Evolutionary conservation across 768 basidiomycete genomes (phyloP), one percentile per base, ranked within the genome.

Genomic region (Termitomyces sp.): DNA sequence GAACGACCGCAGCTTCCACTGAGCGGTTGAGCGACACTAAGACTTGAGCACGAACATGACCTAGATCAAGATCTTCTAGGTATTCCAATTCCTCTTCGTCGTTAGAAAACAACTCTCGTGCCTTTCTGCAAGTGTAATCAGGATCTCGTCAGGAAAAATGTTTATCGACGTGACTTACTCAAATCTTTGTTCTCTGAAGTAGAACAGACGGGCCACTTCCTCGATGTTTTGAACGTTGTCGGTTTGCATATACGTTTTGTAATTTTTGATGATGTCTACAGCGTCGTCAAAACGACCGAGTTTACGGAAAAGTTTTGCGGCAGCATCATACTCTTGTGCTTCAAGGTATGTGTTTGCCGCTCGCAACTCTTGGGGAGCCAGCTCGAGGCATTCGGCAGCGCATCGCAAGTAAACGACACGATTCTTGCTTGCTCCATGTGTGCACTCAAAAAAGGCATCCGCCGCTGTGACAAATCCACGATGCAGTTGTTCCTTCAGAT

Each of bases 41-140:
- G 8, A 87, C 61, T 0, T 68, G 66, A 0, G 79, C 78, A 7
- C 74, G 80, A 7, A 80, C 77, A 13, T 73, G 58, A 60, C 83
- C 80, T 6, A 88, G 68, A 36, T 78, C 79, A 44, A 76, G 75
- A 4, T 81, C 76, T 54, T 85, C 79, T 18, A 84, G 72, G 57
- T 83, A 89, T 37, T 79, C 76, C n/a, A 85, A 60, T 20, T 74
- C 74, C 22, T 85, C 81, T 22, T 87, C 80, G 0, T 74, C 68
- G 0, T 76, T 71, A 0, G 71, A 59, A 57, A 89, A 89, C 3
- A 88, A 65, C 7, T 67, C 59, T 55, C 70, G 54, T 24, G 76
- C 77, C 66, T 79, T 70, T 22, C 87, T 87, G 61, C 13, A 34
- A 36, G 47, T 9, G 27, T 26, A 3, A 36, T 46, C 42, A 34